Percentiles rank a stretch among this genome's conserved stretches.
Evolutionary conservation across 768 basidiomycete genomes (phyloP).

Genomic region (Termitomyces sp.): DNA sequence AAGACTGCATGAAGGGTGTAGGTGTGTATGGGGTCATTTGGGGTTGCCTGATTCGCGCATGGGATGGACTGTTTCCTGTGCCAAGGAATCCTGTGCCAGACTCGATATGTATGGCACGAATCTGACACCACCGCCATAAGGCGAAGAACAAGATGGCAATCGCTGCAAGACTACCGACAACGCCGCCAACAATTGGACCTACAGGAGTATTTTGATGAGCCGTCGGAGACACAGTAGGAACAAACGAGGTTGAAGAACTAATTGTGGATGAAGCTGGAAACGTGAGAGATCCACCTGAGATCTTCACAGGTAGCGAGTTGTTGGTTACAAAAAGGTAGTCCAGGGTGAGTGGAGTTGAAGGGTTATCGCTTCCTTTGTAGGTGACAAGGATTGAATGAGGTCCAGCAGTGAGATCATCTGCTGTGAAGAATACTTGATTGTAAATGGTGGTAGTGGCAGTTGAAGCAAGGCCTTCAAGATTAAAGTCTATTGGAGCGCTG

Average conservation of each 20-base stretch:
- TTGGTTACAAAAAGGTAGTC: conserved; percentile 8
- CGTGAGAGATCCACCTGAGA: background rate
- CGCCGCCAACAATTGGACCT: conserved; percentile 13
- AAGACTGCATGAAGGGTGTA: background rate
- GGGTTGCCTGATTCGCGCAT: background rate
- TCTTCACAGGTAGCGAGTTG: background rate
- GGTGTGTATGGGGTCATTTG: background rate
- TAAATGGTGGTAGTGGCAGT: background rate
- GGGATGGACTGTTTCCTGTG: background rate
- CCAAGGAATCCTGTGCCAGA: background rate
- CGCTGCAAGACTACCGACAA: conserved; percentile 4
- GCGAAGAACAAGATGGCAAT: conserved; percentile 2
- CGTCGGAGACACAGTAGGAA: background rate
- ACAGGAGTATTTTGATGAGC: background rate
- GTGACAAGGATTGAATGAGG: conserved; percentile 8
- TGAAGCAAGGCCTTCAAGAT: background rate
- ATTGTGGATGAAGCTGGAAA: background rate
- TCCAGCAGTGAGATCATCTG: background rate
- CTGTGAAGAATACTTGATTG: conserved; percentile 7
- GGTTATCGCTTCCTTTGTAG: conserved; percentile 2
- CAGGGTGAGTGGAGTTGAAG: conserved; percentile 7
- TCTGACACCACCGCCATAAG: conserved; percentile 4
- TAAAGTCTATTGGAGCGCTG: background rate
- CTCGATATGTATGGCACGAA: background rate
- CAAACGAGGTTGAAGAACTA: background rate